Base-by-base conservation (phyloP, 2,329 filamentous ascomycete genomes). In the Cladophialophora bantiana region DNA sequence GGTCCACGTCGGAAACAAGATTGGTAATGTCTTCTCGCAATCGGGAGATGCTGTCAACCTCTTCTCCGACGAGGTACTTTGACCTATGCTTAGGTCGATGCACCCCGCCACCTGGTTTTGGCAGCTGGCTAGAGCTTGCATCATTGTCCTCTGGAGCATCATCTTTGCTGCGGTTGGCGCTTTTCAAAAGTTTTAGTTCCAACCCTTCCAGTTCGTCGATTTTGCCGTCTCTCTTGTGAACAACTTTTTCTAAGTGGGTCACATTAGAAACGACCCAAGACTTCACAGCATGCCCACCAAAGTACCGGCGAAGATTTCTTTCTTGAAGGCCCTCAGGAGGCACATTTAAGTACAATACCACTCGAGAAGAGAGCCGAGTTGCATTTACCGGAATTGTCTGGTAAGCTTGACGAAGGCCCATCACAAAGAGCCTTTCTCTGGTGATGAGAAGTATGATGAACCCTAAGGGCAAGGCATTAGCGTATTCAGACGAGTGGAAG, bases 401-500 rank as follows among this genome's bases (percentile, higher is more conserved):
- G 79, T 95, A 97, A 0, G 94, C 94, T 80, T 98, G 94, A 65
- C 93, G 90, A 31, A 98, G 81, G 73, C 95, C 96, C 78, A 96
- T 89, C 78, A 93, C 96, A 83, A 90, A 96, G 72, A 98, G 90
- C 75, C 89, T 90, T 78, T 98, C 94, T 62, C 94, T 88, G 57
- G 92, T 90, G 65, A 98, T 87, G 72, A 92, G 89, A 77, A 93
- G 94, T 74, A 98, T 89, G 65, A 98, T 85, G 76, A 97, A 97
- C 45, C 54, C 67, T 66, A 26, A n/a, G 10, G 10, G n/a, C 31
- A 9, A 4, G 35, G 40, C 13, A 18, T 64, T 42, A 35, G 48
- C 35, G 20, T 13, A 31, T 3, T 12, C n/a, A 1, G 3, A 20
- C 7, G 5, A 31, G 13, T 4, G 13, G 32, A 36, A 34, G 12